A percentile compares a stretch with the other conserved stretches of the same genome.
Evolutionary conservation across 176 grass and related monocot genomes (phyloP).

Genomic region (Triticum urartu): DNA sequence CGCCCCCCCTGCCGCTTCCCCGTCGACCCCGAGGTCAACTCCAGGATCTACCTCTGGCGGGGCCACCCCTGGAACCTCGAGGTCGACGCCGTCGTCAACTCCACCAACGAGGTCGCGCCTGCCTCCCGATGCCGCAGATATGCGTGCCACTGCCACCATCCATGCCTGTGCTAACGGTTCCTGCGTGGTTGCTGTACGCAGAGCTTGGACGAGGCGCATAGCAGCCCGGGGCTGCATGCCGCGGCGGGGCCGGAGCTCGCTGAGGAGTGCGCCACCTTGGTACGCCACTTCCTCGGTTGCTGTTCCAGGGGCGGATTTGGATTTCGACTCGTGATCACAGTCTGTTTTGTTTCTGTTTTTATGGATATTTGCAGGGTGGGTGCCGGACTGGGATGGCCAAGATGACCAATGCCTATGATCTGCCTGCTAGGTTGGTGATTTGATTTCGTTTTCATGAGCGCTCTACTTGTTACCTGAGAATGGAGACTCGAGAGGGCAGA

Average conservation of each 20-base stretch:
- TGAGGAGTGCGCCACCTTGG: conserved; percentile 89
- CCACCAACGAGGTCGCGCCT: conserved; percentile 82
- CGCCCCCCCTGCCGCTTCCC: conserved; percentile 80
- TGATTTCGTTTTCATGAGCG: neutral
- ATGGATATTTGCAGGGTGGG: conserved; percentile 57
- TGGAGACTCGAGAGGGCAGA: too few species aligned
- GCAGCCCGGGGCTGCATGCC: conserved; percentile 76
- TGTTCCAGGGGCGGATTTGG: neutral
- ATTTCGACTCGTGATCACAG: neutral
- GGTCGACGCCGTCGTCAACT: conserved; percentile 97
- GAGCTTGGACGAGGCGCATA: conserved; percentile 95
- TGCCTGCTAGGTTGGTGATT: conserved; percentile 67
- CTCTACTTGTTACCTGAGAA: neutral
- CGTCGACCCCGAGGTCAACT: conserved; percentile 79
- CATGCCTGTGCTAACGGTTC: neutral
- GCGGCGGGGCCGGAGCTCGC: conserved; percentile 77
- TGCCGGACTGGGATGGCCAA: conserved; percentile 94
- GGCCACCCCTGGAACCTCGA: conserved; percentile 92
- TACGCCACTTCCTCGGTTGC: conserved; percentile 26
- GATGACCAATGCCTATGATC: conserved; percentile 93
- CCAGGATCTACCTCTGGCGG: conserved; percentile 86
- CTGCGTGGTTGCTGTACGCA: conserved; percentile 15
- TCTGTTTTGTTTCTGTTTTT: neutral
- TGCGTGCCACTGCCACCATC: neutral
- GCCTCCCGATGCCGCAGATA: neutral